Conservation (phyloP, 2,329 filamentous ascomycete species). For the Pseudopithomyces chartarum region DNA sequence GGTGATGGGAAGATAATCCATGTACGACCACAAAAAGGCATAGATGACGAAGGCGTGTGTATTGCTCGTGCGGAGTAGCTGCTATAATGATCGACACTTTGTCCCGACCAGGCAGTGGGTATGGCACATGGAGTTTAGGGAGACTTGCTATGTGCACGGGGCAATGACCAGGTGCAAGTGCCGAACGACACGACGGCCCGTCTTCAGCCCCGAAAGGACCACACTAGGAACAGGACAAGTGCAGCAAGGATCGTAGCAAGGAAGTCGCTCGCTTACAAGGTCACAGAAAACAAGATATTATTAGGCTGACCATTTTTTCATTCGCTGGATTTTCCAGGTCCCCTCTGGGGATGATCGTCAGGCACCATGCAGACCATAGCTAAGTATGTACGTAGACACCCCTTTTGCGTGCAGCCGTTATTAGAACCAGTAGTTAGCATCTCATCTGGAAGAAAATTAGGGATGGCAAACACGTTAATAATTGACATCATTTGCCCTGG, state of each 20-base stretch:
- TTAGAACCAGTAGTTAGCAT: too few species aligned
- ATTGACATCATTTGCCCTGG: background rate
- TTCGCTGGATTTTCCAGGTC: background rate
- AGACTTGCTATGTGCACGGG: background rate
- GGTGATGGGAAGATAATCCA: background rate
- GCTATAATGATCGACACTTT: background rate
- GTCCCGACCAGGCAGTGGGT: background rate
- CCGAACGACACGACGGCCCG: conserved; percentile 2
- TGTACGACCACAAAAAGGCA: background rate
- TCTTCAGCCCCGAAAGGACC: background rate
- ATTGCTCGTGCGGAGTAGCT: background rate
- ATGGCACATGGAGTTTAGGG: background rate
- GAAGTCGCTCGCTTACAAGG: background rate
- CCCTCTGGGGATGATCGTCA: background rate
- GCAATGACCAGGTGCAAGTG: background rate
- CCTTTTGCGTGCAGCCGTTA: conserved; percentile 1
- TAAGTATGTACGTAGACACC: too few species aligned
- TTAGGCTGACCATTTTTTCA: background rate
- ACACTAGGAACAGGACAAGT: conserved; percentile 7
- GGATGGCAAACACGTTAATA: background rate
- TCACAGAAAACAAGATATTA: background rate
- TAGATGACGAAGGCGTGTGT: background rate
- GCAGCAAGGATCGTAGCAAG: conserved; percentile 2
- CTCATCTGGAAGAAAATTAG: background rate
- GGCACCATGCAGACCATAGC: background rate